phyloP scores from a whole-genome alignment of 1,284 basidiomycete species.

The Waitea zeae region DNA sequence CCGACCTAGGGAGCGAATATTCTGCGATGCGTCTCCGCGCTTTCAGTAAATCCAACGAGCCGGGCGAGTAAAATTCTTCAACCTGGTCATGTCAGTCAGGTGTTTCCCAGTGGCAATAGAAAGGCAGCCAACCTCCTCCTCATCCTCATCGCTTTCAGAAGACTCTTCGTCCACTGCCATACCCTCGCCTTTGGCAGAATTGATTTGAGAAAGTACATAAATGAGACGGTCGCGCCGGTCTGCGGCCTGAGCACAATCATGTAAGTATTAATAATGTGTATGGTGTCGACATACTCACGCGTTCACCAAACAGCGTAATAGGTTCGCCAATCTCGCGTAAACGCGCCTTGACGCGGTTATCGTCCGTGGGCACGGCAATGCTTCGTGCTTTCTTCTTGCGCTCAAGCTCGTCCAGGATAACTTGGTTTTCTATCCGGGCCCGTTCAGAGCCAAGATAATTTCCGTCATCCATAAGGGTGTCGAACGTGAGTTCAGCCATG shows the following conservation, averaged over 20 bases:
- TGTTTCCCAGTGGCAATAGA: not conserved
- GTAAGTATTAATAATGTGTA: slow-evolving; percentile 7
- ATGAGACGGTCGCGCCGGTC: slow-evolving; percentile 89
- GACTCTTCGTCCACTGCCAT: slow-evolving; percentile 56
- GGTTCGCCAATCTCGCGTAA: slow-evolving; percentile 90
- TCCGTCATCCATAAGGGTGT: slow-evolving; percentile 59
- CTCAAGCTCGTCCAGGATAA: slow-evolving; percentile 82
- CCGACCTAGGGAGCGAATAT: slow-evolving; percentile 86
- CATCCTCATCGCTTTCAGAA: slow-evolving; percentile 34
- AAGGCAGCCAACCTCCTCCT: slow-evolving; percentile 48
- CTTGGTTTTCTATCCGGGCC: slow-evolving; percentile 60
- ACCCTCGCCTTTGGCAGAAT: slow-evolving; percentile 62
- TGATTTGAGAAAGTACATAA: slow-evolving; percentile 81
- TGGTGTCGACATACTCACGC: slow-evolving; percentile 33
- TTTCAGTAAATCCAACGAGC: slow-evolving; percentile 70
- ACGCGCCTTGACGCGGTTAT: slow-evolving; percentile 76
- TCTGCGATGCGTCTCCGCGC: slow-evolving; percentile 76
- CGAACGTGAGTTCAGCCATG: slow-evolving; percentile 58
- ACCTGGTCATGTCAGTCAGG: slow-evolving; percentile 18
- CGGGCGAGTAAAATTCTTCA: slow-evolving; percentile 95
- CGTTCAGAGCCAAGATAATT: slow-evolving; percentile 56
- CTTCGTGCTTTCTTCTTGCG: slow-evolving; percentile 87
- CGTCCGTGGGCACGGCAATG: slow-evolving; percentile 94
- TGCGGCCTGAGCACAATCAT: slow-evolving; percentile 35
- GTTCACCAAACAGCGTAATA: slow-evolving; percentile 93